Percentiles rank a stretch among this genome's conserved stretches.
Conservation (phyloP, 2,329 filamentous ascomycete species). For the Aspergillus sp. region DNA sequence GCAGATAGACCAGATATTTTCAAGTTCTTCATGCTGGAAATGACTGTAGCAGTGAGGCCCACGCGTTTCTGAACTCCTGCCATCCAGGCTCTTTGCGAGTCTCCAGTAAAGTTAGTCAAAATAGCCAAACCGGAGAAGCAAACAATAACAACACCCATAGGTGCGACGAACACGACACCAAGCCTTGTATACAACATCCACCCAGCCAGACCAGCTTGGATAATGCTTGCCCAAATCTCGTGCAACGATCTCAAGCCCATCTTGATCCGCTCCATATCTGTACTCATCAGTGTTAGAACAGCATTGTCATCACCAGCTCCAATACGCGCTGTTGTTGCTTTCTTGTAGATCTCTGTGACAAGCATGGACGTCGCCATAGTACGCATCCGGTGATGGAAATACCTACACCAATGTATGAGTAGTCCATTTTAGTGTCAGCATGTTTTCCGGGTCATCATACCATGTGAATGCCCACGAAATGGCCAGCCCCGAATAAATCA, state of each 20-base stretch:
- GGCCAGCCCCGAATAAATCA: slow-evolving; percentile 21
- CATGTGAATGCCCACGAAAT: slow-evolving; percentile 18
- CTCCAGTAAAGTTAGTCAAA: slow-evolving; percentile 26
- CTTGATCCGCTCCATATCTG: slow-evolving; percentile 17
- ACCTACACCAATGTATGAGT: slow-evolving; percentile 8
- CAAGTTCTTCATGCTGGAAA: slow-evolving; percentile 43
- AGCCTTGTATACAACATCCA: slow-evolving; percentile 14
- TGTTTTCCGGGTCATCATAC: background rate
- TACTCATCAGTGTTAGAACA: slow-evolving; percentile 17
- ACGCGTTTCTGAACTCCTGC: slow-evolving; percentile 28
- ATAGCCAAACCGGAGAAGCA: slow-evolving; percentile 25
- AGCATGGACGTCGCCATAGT: slow-evolving; percentile 9
- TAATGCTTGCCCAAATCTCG: slow-evolving; percentile 13
- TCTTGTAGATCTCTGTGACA: slow-evolving; percentile 10
- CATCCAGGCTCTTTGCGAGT: slow-evolving; percentile 23
- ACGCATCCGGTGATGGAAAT: slow-evolving; percentile 14
- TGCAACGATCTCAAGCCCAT: slow-evolving; percentile 9
- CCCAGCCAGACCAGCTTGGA: slow-evolving; percentile 5
- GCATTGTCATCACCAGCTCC: slow-evolving; percentile 5
- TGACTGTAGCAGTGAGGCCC: slow-evolving; percentile 31
- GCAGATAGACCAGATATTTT: slow-evolving; percentile 42
- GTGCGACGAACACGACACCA: slow-evolving; percentile 10
- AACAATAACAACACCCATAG: slow-evolving; percentile 6
- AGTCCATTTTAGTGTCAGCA: background rate
- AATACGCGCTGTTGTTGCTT: slow-evolving; percentile 5